phyloP scores from a whole-genome alignment of 805 yeast genomes.

The Saccharomycopsis sp. region DNA sequence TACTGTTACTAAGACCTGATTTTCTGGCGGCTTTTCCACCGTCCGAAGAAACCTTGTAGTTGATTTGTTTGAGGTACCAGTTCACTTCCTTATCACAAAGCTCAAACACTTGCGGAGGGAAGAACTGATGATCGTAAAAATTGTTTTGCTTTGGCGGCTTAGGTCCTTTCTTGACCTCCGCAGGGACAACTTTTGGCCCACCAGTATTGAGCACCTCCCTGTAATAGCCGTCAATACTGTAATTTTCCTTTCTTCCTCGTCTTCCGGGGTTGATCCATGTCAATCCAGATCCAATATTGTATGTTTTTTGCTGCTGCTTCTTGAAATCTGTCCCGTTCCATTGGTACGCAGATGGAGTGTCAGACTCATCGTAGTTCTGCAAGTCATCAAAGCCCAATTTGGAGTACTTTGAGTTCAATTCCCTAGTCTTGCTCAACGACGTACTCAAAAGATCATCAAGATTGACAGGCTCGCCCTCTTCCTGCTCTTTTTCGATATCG shows the following conservation, averaged over 20 bases:
- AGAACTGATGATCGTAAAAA: slow-evolving; percentile 87
- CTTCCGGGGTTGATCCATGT: slow-evolving; percentile 83
- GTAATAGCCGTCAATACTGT: slow-evolving; percentile 81
- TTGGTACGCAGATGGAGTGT: slow-evolving; percentile 61
- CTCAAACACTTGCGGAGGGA: slow-evolving; percentile 66
- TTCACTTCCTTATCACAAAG: slow-evolving; percentile 77
- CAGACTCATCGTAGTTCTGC: slow-evolving; percentile 60
- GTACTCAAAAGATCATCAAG: slow-evolving; percentile 53
- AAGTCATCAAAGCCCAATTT: slow-evolving; percentile 69
- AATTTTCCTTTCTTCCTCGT: slow-evolving; percentile 77
- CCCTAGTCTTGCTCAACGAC: slow-evolving; percentile 58
- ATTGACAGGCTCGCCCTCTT: slow-evolving; percentile 39
- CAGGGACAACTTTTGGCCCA: slow-evolving; percentile 39
- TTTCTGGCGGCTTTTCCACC: background rate
- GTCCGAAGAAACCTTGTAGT: slow-evolving; percentile 41
- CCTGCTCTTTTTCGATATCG: slow-evolving; percentile 23
- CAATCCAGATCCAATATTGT: slow-evolving; percentile 41
- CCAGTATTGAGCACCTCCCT: slow-evolving; percentile 74
- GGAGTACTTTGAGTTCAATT: slow-evolving; percentile 55
- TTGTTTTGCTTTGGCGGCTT: slow-evolving; percentile 79
- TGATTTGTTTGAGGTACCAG: slow-evolving; percentile 61
- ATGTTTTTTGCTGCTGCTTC: slow-evolving; percentile 50
- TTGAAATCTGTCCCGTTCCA: slow-evolving; percentile 85
- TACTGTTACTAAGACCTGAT: background rate
- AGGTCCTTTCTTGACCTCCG: slow-evolving; percentile 50